Base-by-base conservation (phyloP, 192 early-diverging fungal genomes). In the Dissophora ornata region DNA sequence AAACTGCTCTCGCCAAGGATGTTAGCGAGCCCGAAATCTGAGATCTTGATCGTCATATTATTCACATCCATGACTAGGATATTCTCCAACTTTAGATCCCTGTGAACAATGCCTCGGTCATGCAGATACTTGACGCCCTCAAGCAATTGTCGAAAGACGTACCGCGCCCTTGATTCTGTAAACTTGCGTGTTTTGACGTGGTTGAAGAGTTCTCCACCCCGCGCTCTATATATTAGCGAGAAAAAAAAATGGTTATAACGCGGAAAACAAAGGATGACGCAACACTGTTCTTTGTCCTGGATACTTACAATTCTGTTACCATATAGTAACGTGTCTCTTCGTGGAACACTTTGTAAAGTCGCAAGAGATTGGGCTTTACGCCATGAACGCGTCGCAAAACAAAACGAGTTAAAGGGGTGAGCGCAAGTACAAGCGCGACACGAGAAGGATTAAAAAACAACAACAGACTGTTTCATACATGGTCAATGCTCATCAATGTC, bases 11-110 rank as follows among this genome's bases (percentile, higher is more conserved):
- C 86, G 26, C 57, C 59, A 36, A 77, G 51, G 36, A 78, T 50
- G 30, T 74, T 96, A 33, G 96, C 93, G 60, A 98, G 81, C 0
- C 96, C 97, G 86, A 99, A 99, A 78, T 99, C 97, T 19, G 93
- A 89, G 58, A 99, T 92, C 86, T 95, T 99, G 74, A 97, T 84
- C 44, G 87, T 86, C 47, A 83, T 67, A 11, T 74, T 57, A 3
- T 77, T 77, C 49, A 57, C 61, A 58, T 85, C 82, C 40, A 85
- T 84, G 22, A 88, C 52, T 5, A 87, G 34, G 22, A 93, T 81
- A 64, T 92, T 93, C 57, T 94, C 93, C 0, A 91, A 91, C 74
- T 99, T 99, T 19, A 99, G 81, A 78, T 99, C 98, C 13, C 98
- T 88, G 75, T 99, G 98, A 4, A 88, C 93, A 25, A 98, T 93